phyloP scores from a whole-genome alignment of 306 rosid genomes.

The Vachellia pachyceras region DNA sequence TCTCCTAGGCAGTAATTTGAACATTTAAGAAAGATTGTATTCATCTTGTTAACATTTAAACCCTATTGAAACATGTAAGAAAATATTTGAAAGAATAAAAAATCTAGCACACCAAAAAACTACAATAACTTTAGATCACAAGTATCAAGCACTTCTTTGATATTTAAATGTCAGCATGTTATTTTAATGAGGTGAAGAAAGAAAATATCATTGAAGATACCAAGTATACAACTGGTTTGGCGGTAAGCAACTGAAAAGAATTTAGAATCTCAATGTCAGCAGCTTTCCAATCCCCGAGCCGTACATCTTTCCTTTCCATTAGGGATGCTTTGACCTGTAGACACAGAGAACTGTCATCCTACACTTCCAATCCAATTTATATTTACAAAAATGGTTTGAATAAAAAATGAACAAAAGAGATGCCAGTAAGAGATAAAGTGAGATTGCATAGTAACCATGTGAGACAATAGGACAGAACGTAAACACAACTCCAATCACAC shows the following conservation, averaged over 20 bases:
- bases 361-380: constrained; percentile 6
- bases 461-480: constrained; percentile 7
- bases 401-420: constrained; percentile 15
- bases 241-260: constrained; percentile 94
- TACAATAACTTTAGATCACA: background rate
- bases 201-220: constrained; percentile 46
- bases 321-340: constrained; percentile 80
- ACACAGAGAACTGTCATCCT: constrained; percentile 34
- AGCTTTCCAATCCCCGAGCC: constrained; percentile 97
- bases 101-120: constrained; percentile 1
- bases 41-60: background rate
- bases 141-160: constrained; percentile 13
- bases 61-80: background rate
- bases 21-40: background rate
- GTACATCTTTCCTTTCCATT: constrained; percentile 88
- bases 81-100: background rate
- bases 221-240: constrained; percentile 96
- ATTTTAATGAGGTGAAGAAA: constrained; percentile 12
- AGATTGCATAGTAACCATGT: background rate
- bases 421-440: background rate
- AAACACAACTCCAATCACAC: background rate
- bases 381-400: background rate
- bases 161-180: constrained; percentile 18
- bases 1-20: background rate
- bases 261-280: constrained; percentile 90